Evolutionary conservation across 2,329 filamentous ascomycete species (phyloP), one percentile per base, ranked within the genome.

Genomic region (Trichoderma koningiopsis): DNA sequence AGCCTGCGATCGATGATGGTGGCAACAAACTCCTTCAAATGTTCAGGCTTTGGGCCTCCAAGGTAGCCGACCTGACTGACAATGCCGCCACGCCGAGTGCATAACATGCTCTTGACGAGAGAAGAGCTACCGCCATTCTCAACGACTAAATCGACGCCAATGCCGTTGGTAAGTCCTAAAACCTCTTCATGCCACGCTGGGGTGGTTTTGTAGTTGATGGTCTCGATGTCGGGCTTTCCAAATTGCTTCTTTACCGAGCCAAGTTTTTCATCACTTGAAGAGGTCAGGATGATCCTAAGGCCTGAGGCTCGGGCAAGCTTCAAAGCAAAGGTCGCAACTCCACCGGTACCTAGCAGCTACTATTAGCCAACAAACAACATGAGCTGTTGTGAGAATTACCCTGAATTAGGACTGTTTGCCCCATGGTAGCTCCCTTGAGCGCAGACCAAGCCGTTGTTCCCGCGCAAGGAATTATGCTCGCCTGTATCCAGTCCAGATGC

Each of bases 71-170:
- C 68, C 27, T 69, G 68, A n/a, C 63, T 68, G n/a, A 70, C 52
- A 8, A 62, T 47, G 14, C 68, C 68, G 4, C 49, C 47, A 22
- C 47, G 35, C 29, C 24, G 55, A 14, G 68, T 11, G 16, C 43
- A 65, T 5, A 56, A 56, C 8, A 70, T 24, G n/a, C 68, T 70
- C 57, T 68, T 24, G 8, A 61, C 14, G 10, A 70, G 27, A 19
- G 63, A 40, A 1, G 27, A 19, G 22, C 63, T 56, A 6, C 68
- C 68, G 13, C 68, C 68, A 14, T 68, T 43, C 11, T 70, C 68
- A 40, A 88, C 79, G 19, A 87, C 80, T 11, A 85, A 77, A 73
- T 87, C 84, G 11, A 83, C 84, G 0, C 85, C 85, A 10, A 78
- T 71, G 10, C 77, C 78, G 27, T 75, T 57, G 0, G 85, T 87